A percentile compares a stretch with the other conserved stretches of the same genome.
Evolutionary conservation across 768 basidiomycete species (phyloP).

Genomic region (Austroboletus festivus): DNA sequence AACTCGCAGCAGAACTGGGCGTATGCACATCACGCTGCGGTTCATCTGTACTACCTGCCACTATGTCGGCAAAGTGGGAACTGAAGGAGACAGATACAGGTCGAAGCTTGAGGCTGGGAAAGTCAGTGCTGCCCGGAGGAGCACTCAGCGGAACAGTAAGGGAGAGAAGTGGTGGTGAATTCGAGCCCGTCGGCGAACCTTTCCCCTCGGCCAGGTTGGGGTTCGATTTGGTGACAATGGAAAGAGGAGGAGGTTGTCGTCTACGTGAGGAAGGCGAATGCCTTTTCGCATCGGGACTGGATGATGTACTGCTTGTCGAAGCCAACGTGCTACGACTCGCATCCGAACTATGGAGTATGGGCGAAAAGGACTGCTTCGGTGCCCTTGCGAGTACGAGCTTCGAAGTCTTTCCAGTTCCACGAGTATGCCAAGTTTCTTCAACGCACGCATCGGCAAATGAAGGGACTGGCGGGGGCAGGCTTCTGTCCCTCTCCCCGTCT

Average conservation of each 20-base stretch:
- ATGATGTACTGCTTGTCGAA: slow-evolving; percentile 4
- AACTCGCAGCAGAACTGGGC: slow-evolving; percentile 45
- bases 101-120: slow-evolving; percentile 65
- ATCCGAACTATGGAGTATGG: slow-evolving; percentile 29
- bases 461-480: slow-evolving; percentile 56
- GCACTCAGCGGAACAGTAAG: slow-evolving; percentile 52
- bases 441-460: slow-evolving; percentile 40
- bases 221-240: slow-evolving; percentile 25
- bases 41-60: slow-evolving; percentile 27
- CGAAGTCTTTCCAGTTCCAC: slow-evolving; percentile 30
- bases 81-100: slow-evolving; percentile 78
- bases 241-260: slow-evolving; percentile 29
- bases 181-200: slow-evolving; percentile 7
- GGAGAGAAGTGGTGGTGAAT: slow-evolving; percentile 9
- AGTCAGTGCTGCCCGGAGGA: slow-evolving; percentile 59
- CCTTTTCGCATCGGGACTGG: slow-evolving; percentile 16
- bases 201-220: slow-evolving; percentile 13
- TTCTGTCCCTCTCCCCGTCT: slow-evolving; percentile 35
- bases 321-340: slow-evolving; percentile 16
- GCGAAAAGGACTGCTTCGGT: slow-evolving; percentile 42
- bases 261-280: slow-evolving; percentile 19
- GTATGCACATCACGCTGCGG: slow-evolving; percentile 45
- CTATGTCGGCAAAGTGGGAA: slow-evolving; percentile 54
- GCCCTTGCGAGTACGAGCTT: slow-evolving; percentile 35
- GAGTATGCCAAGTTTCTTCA: slow-evolving; percentile 18